Conservation (phyloP, 2,329 filamentous ascomycete species). For the Pestalotiopsis sp. region DNA sequence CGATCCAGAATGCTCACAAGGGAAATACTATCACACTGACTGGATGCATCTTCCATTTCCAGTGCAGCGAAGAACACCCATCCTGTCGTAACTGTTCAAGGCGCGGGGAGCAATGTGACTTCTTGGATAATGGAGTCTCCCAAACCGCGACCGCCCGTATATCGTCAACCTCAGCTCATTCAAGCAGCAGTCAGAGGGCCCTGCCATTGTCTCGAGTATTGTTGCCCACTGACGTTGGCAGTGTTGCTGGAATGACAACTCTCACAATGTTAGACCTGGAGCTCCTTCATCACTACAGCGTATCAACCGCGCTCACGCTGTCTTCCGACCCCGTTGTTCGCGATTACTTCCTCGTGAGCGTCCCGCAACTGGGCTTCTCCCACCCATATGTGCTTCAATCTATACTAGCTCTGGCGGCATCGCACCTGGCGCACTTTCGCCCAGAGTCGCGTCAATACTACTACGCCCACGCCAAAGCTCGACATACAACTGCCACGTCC, state of each 20-base stretch:
- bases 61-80: constrained; percentile 2
- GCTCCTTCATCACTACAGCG: constrained; percentile 56
- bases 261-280: constrained; percentile 44
- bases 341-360: constrained; percentile 49
- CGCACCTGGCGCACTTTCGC: constrained; percentile 48
- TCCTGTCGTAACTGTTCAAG: not conserved
- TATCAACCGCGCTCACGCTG: constrained; percentile 51
- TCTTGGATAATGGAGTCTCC: not conserved
- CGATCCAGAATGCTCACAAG: too few species aligned
- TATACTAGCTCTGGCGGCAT: constrained; percentile 50
- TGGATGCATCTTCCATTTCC: not conserved
- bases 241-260: too few species aligned
- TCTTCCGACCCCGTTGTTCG: constrained; percentile 42
- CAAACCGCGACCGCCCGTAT: too few species aligned
- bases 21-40: too few species aligned
- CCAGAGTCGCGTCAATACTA: constrained; percentile 42
- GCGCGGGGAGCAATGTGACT: not conserved
- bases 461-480: constrained; percentile 37
- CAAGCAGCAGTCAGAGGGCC: too few species aligned
- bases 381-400: constrained; percentile 51
- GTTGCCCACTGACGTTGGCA: too few species aligned
- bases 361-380: constrained; percentile 48
- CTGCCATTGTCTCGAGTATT: too few species aligned
- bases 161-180: too few species aligned
- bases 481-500: constrained; percentile 36